A percentile compares a stretch with the other conserved stretches of the same genome.
phyloP scores from a whole-genome alignment of 2,329 filamentous ascomycete species.

The Aspergillus brasiliensis region DNA sequence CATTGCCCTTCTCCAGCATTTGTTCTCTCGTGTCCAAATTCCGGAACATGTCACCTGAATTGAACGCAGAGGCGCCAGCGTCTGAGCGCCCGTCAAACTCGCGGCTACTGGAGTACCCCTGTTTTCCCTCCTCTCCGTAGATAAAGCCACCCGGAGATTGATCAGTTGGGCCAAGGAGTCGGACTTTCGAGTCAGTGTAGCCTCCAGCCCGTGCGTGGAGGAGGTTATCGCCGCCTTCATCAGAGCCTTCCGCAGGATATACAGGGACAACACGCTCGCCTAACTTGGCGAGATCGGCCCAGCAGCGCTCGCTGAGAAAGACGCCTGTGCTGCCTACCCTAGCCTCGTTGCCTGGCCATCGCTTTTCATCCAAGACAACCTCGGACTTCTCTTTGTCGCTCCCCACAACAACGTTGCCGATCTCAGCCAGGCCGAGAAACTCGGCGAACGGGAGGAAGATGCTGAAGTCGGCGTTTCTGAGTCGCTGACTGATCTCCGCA shows the following conservation, averaged over 20 bases:
- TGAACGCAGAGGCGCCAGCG: slow-evolving; percentile 86
- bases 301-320: slow-evolving; percentile 93
- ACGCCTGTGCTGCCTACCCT: slow-evolving; percentile 88
- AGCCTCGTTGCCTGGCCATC: slow-evolving; percentile 91
- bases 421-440: slow-evolving; percentile 85
- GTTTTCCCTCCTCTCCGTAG: slow-evolving; percentile 72
- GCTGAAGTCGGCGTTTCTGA: slow-evolving; percentile 92
- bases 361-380: slow-evolving; percentile 85
- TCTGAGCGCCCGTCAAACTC: slow-evolving; percentile 87
- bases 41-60: slow-evolving; percentile 95
- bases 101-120: slow-evolving; percentile 77
- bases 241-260: slow-evolving; percentile 60
- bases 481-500: slow-evolving; percentile 90
- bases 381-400: slow-evolving; percentile 92
- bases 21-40: slow-evolving; percentile 92
- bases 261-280: slow-evolving; percentile 61
- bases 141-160: slow-evolving; percentile 61
- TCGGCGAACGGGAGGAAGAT: slow-evolving; percentile 94
- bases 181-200: slow-evolving; percentile 56
- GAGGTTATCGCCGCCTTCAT: slow-evolving; percentile 62
- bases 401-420: slow-evolving; percentile 82
- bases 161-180: slow-evolving; percentile 53
- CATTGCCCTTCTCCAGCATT: slow-evolving; percentile 92
- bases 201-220: slow-evolving; percentile 51
- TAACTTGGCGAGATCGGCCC: slow-evolving; percentile 84